Evolutionary conservation across 257 asterid genomes (phyloP).

Genomic region (Penstemon eatonii): DNA sequence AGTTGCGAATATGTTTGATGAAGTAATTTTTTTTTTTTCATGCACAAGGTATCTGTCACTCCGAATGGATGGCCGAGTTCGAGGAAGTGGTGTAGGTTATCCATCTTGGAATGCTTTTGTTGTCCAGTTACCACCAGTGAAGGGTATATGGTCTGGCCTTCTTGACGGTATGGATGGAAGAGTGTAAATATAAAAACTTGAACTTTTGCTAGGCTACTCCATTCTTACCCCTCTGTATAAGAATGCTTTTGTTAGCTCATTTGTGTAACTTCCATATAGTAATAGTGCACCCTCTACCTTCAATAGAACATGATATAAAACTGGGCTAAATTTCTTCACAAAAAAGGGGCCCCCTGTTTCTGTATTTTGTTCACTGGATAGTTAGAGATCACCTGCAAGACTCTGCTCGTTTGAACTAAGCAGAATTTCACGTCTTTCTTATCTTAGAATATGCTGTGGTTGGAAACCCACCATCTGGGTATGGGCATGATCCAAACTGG

Average conservation of each 20-base stretch:
- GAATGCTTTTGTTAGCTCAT: background rate
- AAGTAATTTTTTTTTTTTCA: slow-evolving; percentile 20
- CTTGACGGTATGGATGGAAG: slow-evolving; percentile 99
- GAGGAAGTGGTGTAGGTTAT: slow-evolving; percentile 94
- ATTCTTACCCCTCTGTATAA: background rate
- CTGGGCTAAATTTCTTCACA: background rate
- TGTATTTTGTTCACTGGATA: background rate
- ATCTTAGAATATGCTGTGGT: no score
- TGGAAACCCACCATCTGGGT: no score
- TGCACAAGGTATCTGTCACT: slow-evolving; percentile 76
- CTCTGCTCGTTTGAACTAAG: background rate
- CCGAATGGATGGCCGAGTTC: slow-evolving; percentile 92
- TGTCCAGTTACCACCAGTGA: slow-evolving; percentile 75
- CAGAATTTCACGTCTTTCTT: background rate
- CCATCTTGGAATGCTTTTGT: slow-evolving; percentile 98
- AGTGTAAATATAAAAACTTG: slow-evolving; percentile 41
- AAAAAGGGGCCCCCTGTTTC: background rate
- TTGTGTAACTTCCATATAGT: background rate
- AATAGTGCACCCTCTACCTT: background rate
- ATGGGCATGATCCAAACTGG: no score
- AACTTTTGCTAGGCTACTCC: slow-evolving; percentile 6
- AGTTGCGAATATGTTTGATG: background rate
- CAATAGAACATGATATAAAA: background rate
- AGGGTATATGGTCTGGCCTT: slow-evolving; percentile 92
- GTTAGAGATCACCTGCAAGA: background rate